Evolutionary conservation across 23 red algal genomes (phyloP).

Genomic region (Gracilaria vermiculophylla): DNA sequence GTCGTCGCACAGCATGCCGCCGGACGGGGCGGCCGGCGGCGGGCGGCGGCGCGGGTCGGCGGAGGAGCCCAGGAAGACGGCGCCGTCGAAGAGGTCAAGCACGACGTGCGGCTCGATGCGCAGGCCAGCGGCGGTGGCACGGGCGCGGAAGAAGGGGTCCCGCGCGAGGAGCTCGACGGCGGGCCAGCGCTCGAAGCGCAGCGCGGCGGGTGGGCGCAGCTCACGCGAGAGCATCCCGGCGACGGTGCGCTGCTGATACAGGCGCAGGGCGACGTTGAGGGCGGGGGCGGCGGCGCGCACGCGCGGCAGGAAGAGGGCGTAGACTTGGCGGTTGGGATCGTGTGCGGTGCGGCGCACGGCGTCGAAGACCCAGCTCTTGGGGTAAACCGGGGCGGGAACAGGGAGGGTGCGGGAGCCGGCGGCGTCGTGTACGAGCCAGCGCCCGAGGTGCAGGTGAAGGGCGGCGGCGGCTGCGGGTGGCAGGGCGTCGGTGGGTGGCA

Average conservation of each 20-base stretch:
- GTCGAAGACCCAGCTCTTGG: slow-evolving; percentile 29
- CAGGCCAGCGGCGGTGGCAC: neutral
- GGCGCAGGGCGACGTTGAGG: slow-evolving; percentile 34
- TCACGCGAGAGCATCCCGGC: slow-evolving; percentile 56
- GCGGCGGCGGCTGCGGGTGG: neutral
- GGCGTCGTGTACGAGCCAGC: neutral
- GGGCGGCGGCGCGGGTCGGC: neutral
- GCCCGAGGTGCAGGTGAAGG: neutral
- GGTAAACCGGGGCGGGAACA: neutral
- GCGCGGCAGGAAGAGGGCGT: neutral
- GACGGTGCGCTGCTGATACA: slow-evolving; percentile 52
- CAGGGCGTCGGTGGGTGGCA: neutral
- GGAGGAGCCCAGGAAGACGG: neutral
- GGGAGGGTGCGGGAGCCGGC: neutral
- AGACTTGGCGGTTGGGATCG: neutral
- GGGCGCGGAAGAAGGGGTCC: neutral
- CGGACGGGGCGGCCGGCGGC: neutral
- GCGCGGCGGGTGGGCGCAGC: neutral
- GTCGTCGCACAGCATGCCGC: slow-evolving; percentile 54
- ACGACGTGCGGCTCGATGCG: neutral
- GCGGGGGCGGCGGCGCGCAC: slow-evolving; percentile 16
- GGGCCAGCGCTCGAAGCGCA: neutral
- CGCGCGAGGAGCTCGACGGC: neutral
- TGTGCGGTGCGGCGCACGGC: neutral
- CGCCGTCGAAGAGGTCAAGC: neutral